These are phyloP conservation scores for Alternaria conjuncta DNA, from an alignment of 2,329 filamentous ascomycete genomes.

Conservation along the genomic window DNA sequence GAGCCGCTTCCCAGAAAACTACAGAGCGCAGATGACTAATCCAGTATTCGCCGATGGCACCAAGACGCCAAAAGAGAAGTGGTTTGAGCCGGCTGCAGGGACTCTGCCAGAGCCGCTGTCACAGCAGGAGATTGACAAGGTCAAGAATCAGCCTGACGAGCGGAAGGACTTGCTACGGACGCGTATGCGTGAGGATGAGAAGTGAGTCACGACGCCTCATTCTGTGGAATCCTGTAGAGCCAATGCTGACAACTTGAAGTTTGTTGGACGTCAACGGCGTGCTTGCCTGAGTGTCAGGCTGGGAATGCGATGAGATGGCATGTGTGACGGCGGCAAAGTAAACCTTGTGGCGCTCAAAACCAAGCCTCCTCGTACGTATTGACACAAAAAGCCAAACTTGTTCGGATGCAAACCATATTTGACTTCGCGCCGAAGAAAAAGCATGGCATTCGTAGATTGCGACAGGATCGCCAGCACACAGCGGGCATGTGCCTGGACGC, in stretches of 20 bases:
- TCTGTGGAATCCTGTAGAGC: too few relatives aligned
- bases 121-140: neutral
- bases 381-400: neutral
- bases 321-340: neutral
- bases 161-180: neutral
- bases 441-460: neutral
- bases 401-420: neutral
- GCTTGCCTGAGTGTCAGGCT: neutral
- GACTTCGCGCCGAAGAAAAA: neutral
- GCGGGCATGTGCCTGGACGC: neutral
- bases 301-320: neutral
- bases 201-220: neutral
- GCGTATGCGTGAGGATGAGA: neutral
- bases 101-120: slow-evolving; percentile 5
- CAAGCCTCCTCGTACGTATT: neutral
- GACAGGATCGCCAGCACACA: neutral
- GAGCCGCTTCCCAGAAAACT: neutral
- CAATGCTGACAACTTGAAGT: neutral
- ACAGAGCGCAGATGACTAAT: neutral
- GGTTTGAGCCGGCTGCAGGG: slow-evolving; percentile 3
- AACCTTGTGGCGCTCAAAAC: neutral
- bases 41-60: neutral
- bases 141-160: slow-evolving; percentile 2
- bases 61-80: slow-evolving; percentile 7
- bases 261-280: neutral